Percentiles rank a stretch among this genome's conserved stretches.
phyloP scores from a whole-genome alignment of 371 early-diverging fungal genomes.

The Mortierella sp. region DNA sequence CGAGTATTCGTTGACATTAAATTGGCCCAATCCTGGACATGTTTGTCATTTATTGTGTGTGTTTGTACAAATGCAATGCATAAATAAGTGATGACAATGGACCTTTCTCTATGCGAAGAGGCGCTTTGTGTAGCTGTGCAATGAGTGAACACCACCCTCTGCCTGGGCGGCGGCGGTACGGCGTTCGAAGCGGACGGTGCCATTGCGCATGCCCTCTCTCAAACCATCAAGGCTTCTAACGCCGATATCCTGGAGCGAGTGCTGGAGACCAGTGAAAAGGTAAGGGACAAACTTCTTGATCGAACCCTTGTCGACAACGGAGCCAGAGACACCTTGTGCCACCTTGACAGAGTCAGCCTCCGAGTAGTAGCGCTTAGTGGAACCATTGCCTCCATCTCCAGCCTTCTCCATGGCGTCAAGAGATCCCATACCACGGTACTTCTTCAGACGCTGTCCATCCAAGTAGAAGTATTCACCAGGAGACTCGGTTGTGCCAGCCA shows the following conservation, averaged over 20 bases:
- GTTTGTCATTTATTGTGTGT: no score
- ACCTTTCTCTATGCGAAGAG: constrained; percentile 67
- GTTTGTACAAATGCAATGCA: background rate
- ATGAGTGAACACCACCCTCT: constrained; percentile 96
- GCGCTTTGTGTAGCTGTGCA: constrained; percentile 90
- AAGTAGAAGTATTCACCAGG: constrained; percentile 98
- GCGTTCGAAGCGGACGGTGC: constrained; percentile 91
- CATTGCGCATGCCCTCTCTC: constrained; percentile 72
- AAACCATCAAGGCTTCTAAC: constrained; percentile 70
- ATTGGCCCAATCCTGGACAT: no score
- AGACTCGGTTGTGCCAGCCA: constrained; percentile 95
- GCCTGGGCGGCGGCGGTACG: constrained; percentile 94
- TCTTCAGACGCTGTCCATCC: constrained; percentile 96
- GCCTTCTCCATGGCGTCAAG: constrained; percentile 95
- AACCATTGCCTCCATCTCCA: constrained; percentile 77
- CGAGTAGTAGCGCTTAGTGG: constrained; percentile 94
- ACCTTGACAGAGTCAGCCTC: constrained; percentile 97
- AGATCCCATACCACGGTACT: constrained; percentile 98
- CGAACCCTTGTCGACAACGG: constrained; percentile 95
- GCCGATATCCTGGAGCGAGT: constrained; percentile 97
- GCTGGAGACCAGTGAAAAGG: constrained; percentile 93
- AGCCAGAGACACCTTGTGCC: constrained; percentile 97
- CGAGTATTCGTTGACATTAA: no score
- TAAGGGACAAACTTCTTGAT: constrained; percentile 93
- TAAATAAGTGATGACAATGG: background rate